A percentile compares a stretch with the other conserved stretches of the same genome.
phyloP scores from a whole-genome alignment of 805 yeast species.

The Suhomyces sp. region DNA sequence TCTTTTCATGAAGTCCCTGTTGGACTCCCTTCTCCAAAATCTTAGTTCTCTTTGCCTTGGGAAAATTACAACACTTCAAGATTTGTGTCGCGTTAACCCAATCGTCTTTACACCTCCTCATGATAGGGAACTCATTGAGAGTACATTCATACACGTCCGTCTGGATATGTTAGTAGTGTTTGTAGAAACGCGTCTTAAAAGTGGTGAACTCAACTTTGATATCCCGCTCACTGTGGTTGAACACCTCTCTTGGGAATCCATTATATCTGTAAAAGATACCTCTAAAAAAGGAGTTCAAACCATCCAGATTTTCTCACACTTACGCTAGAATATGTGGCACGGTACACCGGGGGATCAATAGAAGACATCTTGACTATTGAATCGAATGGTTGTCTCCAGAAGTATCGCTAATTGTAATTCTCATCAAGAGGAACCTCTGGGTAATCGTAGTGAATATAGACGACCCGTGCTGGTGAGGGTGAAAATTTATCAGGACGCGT shows the following conservation, averaged over 20 bases:
- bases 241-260: no score
- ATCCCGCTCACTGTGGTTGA: no score
- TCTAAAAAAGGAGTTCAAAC: no score
- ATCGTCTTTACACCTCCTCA: conserved; percentile 88
- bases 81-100: conserved; percentile 99
- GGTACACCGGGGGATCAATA: conserved; percentile 40
- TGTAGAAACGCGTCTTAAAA: conserved; percentile 8
- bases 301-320: conserved; percentile 16
- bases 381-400: no score
- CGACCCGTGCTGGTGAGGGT: conserved; percentile 2
- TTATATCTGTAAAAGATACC: no score
- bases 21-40: conserved; percentile 93
- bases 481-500: conserved; percentile 8
- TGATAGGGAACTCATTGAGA: conserved; percentile 68
- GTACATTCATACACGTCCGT: conserved; percentile 71
- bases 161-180: conserved; percentile 17
- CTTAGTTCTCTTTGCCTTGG: conserved; percentile 91
- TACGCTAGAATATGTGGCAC: conserved; percentile 48
- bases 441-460: no score
- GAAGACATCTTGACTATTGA: conserved; percentile 21
- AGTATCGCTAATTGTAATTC: no score
- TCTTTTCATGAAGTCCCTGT: conserved; percentile 83
- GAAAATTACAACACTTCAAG: conserved; percentile 87
- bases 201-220: no score
- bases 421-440: conserved; percentile 4